A percentile compares a stretch with the other conserved stretches of the same genome.
Conservation (phyloP, 495 filamentous ascomycete species). For the Monascus purpureus region DNA sequence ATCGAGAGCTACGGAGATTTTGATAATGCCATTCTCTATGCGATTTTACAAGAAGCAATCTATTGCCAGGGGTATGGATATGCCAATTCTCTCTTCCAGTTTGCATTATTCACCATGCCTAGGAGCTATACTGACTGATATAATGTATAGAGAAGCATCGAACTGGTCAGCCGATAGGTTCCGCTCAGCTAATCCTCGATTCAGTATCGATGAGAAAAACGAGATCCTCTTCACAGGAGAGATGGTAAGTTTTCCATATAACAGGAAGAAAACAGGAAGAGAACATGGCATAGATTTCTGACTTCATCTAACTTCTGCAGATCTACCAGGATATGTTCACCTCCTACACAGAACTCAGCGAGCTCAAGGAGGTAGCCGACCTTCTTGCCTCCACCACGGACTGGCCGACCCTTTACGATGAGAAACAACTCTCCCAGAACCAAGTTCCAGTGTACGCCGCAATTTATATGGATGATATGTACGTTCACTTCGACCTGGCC, state of each 20-base stretch:
- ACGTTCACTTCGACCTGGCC: conserved; percentile 65
- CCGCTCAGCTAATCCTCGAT: conserved; percentile 24
- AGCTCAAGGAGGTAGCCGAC: conserved; percentile 50
- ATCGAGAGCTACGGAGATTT: conserved; percentile 53
- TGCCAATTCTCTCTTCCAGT: no score
- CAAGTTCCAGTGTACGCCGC: conserved; percentile 81
- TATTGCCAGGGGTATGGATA: conserved; percentile 50
- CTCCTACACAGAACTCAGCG: conserved; percentile 53
- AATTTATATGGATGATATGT: conserved; percentile 87
- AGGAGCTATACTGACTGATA: conserved; percentile 6
- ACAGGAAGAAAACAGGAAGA: background rate
- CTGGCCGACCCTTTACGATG: conserved; percentile 71
- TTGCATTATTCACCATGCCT: no score
- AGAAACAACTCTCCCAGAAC: conserved; percentile 56
- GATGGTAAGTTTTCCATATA: conserved; percentile 39
- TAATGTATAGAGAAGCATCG: conserved; percentile 29
- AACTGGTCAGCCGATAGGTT: conserved; percentile 51
- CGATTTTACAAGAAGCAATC: conserved; percentile 70
- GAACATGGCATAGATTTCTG: no score
- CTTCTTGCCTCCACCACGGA: conserved; percentile 48
- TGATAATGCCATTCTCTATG: conserved; percentile 68
- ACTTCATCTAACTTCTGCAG: no score
- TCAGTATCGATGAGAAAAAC: conserved; percentile 29
- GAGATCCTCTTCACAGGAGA: conserved; percentile 79
- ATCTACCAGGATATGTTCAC: conserved; percentile 72